Conservation (phyloP, 2,329 filamentous ascomycete species). For the Daldinia eschscholtzii region DNA sequence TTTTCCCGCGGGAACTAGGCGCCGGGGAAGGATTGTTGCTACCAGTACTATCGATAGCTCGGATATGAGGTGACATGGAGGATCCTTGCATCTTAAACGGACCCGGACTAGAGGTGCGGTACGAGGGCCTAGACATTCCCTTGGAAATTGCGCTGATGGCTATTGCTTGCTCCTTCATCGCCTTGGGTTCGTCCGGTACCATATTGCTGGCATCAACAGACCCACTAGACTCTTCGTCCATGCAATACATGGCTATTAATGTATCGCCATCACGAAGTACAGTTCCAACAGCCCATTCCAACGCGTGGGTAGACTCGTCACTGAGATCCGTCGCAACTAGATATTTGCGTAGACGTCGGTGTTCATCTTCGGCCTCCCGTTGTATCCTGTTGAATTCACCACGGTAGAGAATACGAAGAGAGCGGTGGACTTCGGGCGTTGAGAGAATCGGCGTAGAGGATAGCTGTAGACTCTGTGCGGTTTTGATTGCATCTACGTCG, state of each 20-base stretch:
- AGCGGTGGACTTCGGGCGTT: constrained; percentile 80
- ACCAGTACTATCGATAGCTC: constrained; percentile 53
- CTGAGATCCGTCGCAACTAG: constrained; percentile 96
- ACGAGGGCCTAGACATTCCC: constrained; percentile 52
- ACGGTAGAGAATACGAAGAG: constrained; percentile 89
- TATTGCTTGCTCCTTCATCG: constrained; percentile 80
- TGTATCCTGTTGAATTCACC: constrained; percentile 85
- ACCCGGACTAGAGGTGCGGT: constrained; percentile 46
- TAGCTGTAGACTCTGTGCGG: constrained; percentile 86
- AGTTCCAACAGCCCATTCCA: constrained; percentile 98
- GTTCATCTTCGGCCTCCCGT: constrained; percentile 81
- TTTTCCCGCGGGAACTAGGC: constrained; percentile 64
- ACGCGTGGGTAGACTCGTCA: constrained; percentile 91
- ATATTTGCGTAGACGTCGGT: constrained; percentile 86
- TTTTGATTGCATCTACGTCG: constrained; percentile 85
- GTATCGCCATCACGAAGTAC: constrained; percentile 95
- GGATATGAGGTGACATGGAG: constrained; percentile 54
- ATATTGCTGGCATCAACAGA: constrained; percentile 62
- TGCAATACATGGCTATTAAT: constrained; percentile 90
- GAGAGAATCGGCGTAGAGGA: constrained; percentile 84
- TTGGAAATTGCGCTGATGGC: constrained; percentile 74
- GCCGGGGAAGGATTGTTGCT: constrained; percentile 60
- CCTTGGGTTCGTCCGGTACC: constrained; percentile 78
- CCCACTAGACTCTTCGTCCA: constrained; percentile 86
- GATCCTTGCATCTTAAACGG: constrained; percentile 47